Percentiles rank a stretch among this genome's conserved stretches.
Conservation (phyloP, 2,329 filamentous ascomycete species). For the Ustilaginoidea virens region DNA sequence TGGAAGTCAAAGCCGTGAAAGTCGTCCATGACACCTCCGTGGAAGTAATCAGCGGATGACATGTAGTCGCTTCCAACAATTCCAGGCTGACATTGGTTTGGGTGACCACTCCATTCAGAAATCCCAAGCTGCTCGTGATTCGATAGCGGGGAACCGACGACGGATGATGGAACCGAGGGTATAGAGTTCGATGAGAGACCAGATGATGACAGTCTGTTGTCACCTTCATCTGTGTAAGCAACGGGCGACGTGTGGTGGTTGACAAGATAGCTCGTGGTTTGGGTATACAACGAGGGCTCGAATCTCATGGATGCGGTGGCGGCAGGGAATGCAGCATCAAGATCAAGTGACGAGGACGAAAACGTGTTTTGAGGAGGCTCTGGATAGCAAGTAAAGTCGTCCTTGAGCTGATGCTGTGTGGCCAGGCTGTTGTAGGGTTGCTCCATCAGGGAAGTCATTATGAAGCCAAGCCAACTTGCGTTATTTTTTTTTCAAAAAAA, state of each 20-base stretch:
- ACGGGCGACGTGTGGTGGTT: slow-evolving; percentile 30
- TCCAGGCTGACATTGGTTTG: slow-evolving; percentile 43
- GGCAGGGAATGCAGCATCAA: slow-evolving; percentile 24
- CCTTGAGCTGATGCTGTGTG: slow-evolving; percentile 13
- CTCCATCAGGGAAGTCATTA: slow-evolving; percentile 3
- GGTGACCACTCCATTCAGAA: slow-evolving; percentile 40
- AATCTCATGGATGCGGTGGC: slow-evolving; percentile 24
- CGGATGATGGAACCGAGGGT: slow-evolving; percentile 50
- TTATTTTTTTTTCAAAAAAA: too few species aligned
- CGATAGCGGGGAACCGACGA: slow-evolving; percentile 51
- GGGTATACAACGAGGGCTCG: slow-evolving; percentile 31
- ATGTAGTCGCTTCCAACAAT: slow-evolving; percentile 46
- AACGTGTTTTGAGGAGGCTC: slow-evolving; percentile 25
- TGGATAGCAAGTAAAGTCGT: slow-evolving; percentile 30
- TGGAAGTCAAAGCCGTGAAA: slow-evolving; percentile 30
- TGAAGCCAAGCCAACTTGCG: neutral
- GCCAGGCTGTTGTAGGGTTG: slow-evolving; percentile 2
- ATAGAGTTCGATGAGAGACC: slow-evolving; percentile 46
- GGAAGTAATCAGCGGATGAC: slow-evolving; percentile 37
- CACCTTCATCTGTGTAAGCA: slow-evolving; percentile 34
- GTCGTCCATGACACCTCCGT: slow-evolving; percentile 33
- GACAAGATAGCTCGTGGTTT: slow-evolving; percentile 28
- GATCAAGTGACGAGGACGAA: slow-evolving; percentile 27
- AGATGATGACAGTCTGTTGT: slow-evolving; percentile 35
- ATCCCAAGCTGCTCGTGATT: slow-evolving; percentile 41